Evolutionary conservation across 257 asterid genomes (phyloP).

Genomic region (Primulina tabacum): DNA sequence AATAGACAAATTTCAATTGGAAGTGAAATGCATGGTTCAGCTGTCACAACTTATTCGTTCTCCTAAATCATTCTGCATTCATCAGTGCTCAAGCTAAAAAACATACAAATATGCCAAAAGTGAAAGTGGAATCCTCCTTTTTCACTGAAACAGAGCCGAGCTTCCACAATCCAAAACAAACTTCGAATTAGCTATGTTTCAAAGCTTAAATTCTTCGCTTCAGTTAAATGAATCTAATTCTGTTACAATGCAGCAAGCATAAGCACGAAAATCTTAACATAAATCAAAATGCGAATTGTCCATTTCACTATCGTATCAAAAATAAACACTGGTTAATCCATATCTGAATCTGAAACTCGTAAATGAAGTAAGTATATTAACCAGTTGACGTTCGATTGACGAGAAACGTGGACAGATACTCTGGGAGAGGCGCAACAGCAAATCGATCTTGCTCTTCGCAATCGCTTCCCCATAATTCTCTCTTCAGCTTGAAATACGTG

Average conservation of each 20-base stretch:
- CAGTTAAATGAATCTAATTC: neutral
- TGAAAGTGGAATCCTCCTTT: too few relatives aligned
- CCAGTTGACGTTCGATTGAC: slow-evolving; percentile 77
- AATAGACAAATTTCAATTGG: slow-evolving; percentile 13
- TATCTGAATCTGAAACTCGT: neutral
- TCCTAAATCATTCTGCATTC: neutral
- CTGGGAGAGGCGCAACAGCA: slow-evolving; percentile 87
- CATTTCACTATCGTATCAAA: neutral
- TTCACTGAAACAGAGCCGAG: too few relatives aligned
- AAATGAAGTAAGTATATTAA: slow-evolving; percentile 16
- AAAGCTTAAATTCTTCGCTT: neutral
- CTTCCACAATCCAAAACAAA: slow-evolving; percentile 3
- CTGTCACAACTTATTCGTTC: neutral
- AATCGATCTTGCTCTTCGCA: slow-evolving; percentile 64
- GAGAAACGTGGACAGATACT: slow-evolving; percentile 26
- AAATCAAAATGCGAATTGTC: too few relatives aligned
- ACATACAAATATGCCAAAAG: too few relatives aligned
- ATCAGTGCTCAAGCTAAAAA: neutral
- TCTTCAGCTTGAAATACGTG: neutral
- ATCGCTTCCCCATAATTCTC: slow-evolving; percentile 71
- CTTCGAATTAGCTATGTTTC: neutral
- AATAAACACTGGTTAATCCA: neutral
- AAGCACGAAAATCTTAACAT: neutral
- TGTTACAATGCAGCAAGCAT: neutral
- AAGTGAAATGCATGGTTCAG: slow-evolving; percentile 1